Conservation (phyloP, 2,329 filamentous ascomycete species). For the Colletotrichum orbiculare region DNA sequence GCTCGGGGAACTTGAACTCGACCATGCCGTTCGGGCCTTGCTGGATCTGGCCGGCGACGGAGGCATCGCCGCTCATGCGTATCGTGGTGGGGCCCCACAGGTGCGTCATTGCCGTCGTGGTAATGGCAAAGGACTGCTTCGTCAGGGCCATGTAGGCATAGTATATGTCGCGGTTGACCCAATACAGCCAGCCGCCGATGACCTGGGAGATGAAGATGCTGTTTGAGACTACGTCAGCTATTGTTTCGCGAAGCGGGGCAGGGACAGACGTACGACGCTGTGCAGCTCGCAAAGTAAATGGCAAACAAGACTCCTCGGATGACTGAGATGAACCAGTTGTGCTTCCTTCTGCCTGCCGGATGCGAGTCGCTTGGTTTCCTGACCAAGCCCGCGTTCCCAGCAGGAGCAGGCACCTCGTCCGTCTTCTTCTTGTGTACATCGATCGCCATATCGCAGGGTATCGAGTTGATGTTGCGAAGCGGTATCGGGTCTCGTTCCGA, state of each 20-base stretch:
- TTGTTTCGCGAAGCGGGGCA: not conserved
- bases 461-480: not conserved
- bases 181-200: slow-evolving; percentile 80
- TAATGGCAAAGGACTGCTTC: slow-evolving; percentile 83
- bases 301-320: slow-evolving; percentile 63
- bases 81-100: slow-evolving; percentile 89
- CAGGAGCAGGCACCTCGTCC: slow-evolving; percentile 39
- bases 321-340: slow-evolving; percentile 61
- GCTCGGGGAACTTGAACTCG: slow-evolving; percentile 82
- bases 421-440: slow-evolving; percentile 48
- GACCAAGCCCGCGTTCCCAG: slow-evolving; percentile 21
- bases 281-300: slow-evolving; percentile 63
- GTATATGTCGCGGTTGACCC: slow-evolving; percentile 80
- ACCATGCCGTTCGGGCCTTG: slow-evolving; percentile 78
- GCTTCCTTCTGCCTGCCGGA: slow-evolving; percentile 65
- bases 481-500: not conserved
- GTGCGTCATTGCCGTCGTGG: slow-evolving; percentile 83
- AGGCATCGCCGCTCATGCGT: slow-evolving; percentile 84
- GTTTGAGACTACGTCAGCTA: slow-evolving; percentile 21
- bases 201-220: slow-evolving; percentile 79
- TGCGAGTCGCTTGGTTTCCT: slow-evolving; percentile 47
- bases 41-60: slow-evolving; percentile 79
- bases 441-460: slow-evolving; percentile 44
- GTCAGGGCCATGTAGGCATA: slow-evolving; percentile 89
- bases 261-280: slow-evolving; percentile 55